These are phyloP conservation scores for Ogataea populi-albae DNA, from an alignment of 805 yeast genomes.

Conservation along the genomic window DNA sequence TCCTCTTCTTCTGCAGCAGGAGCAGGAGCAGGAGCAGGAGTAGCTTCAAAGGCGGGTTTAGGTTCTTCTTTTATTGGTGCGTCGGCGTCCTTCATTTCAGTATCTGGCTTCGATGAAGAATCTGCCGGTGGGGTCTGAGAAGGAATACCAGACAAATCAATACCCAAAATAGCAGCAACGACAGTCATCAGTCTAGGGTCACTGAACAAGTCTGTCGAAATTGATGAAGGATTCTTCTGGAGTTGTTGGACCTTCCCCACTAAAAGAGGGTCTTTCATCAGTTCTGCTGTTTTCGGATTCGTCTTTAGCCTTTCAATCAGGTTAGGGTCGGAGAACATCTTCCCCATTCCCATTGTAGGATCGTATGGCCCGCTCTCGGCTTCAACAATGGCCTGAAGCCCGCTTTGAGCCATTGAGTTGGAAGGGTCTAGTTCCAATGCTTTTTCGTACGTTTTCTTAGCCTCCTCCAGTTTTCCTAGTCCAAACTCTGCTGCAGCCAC, in stretches of 20 bases:
- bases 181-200: constrained; percentile 89
- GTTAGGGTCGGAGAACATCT: constrained; percentile 77
- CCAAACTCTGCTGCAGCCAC: constrained; percentile 93
- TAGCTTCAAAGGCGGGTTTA: not conserved
- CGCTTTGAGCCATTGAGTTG: constrained; percentile 85
- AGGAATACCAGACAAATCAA: constrained; percentile 53
- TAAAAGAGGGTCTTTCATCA: constrained; percentile 83
- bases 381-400: constrained; percentile 65
- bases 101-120: constrained; percentile 29
- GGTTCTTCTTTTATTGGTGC: constrained; percentile 16
- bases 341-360: constrained; percentile 75
- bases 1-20: constrained; percentile 26
- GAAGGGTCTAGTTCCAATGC: constrained; percentile 77
- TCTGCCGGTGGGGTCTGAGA: constrained; percentile 14
- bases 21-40: constrained; percentile 29
- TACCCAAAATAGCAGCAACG: constrained; percentile 81
- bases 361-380: constrained; percentile 36
- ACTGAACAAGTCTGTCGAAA: constrained; percentile 63
- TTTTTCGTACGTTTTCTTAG: constrained; percentile 66
- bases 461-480: constrained; percentile 73
- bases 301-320: constrained; percentile 68
- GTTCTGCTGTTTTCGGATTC: constrained; percentile 84
- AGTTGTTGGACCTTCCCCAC: constrained; percentile 63
- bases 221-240: constrained; percentile 71
- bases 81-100: constrained; percentile 28